Percentiles rank a stretch among this genome's conserved stretches.
These are phyloP conservation scores for Dothideomycetes sp. DNA, from an alignment of 2,329 filamentous ascomycete genomes.

Conservation along the genomic window DNA sequence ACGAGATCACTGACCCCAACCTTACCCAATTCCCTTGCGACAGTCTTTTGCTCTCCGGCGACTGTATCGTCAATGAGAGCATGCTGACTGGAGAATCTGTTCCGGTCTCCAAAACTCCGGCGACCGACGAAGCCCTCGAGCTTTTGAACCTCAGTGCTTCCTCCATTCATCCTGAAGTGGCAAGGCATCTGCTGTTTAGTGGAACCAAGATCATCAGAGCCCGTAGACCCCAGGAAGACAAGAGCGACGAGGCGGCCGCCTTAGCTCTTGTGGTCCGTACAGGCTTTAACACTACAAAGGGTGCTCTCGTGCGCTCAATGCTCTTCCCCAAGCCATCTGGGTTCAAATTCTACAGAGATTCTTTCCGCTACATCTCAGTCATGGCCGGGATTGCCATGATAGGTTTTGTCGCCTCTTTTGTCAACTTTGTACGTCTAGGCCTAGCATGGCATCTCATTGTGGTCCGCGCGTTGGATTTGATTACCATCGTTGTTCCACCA, in stretches of 20 bases:
- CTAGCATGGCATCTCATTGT: conserved; percentile 85
- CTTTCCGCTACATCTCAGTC: conserved; percentile 93
- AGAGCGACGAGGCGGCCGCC: conserved; percentile 78
- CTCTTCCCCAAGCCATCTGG: conserved; percentile 95
- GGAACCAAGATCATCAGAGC: conserved; percentile 93
- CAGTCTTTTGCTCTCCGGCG: conserved; percentile 79
- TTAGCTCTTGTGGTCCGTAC: conserved; percentile 87
- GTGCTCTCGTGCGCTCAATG: conserved; percentile 91
- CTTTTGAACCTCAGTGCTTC: conserved; percentile 68
- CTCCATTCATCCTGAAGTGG: conserved; percentile 70
- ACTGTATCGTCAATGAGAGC: conserved; percentile 98
- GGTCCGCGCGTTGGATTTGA: conserved; percentile 82
- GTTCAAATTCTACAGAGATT: conserved; percentile 97
- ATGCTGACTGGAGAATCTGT: conserved; percentile 98
- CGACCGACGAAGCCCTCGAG: conserved; percentile 67
- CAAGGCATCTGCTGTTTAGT: conserved; percentile 83
- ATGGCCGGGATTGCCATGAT: conserved; percentile 80
- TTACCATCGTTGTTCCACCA: conserved; percentile 94
- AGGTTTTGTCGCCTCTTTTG: conserved; percentile 80
- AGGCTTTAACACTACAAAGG: conserved; percentile 96
- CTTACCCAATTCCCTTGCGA: conserved; percentile 84
- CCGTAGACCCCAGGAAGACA: conserved; percentile 73
- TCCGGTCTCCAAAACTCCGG: conserved; percentile 83
- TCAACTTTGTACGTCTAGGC: conserved; percentile 81
- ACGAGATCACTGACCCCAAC: conserved; percentile 90